A percentile compares a stretch with the other conserved stretches of the same genome.
Evolutionary conservation across 2,329 filamentous ascomycete genomes (phyloP).

Genomic region (Fonsecaea pugnacius): DNA sequence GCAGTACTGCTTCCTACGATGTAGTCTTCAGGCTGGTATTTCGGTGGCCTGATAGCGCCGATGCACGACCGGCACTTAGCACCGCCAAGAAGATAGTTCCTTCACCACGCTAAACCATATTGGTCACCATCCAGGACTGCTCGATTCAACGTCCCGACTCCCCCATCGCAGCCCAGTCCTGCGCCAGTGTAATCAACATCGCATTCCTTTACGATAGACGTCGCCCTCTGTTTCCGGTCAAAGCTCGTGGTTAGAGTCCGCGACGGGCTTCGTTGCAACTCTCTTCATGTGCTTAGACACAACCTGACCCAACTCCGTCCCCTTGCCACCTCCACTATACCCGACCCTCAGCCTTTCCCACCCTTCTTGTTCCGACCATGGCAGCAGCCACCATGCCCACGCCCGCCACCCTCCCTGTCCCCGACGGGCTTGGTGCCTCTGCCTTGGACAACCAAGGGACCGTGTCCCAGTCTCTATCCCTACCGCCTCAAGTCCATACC

Average conservation of each 20-base stretch:
- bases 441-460: constrained; percentile 24
- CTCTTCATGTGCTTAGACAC: constrained; percentile 28
- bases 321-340: constrained; percentile 19
- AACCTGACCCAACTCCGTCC: constrained; percentile 5
- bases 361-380: constrained; percentile 30
- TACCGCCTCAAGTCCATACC: constrained; percentile 35
- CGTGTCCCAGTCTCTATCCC: constrained; percentile 20
- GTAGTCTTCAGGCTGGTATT: constrained; percentile 1
- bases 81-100: constrained; percentile 7
- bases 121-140: not conserved
- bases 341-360: constrained; percentile 19
- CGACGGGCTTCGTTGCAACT: constrained; percentile 29
- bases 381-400: constrained; percentile 37
- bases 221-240: constrained; percentile 7
- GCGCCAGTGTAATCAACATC: constrained; percentile 10
- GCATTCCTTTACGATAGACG: not conserved
- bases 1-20: constrained; percentile 4
- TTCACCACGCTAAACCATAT: constrained; percentile 11
- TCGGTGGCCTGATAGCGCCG: constrained; percentile 4
- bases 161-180: constrained; percentile 15
- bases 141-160: constrained; percentile 18
- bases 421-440: constrained; percentile 27
- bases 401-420: constrained; percentile 30
- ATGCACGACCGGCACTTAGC: not conserved
- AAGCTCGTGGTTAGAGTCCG: constrained; percentile 28